These are phyloP conservation scores for Pyrenopolyporus hunteri DNA, from an alignment of 495 filamentous ascomycete species.

Conservation along the genomic window DNA sequence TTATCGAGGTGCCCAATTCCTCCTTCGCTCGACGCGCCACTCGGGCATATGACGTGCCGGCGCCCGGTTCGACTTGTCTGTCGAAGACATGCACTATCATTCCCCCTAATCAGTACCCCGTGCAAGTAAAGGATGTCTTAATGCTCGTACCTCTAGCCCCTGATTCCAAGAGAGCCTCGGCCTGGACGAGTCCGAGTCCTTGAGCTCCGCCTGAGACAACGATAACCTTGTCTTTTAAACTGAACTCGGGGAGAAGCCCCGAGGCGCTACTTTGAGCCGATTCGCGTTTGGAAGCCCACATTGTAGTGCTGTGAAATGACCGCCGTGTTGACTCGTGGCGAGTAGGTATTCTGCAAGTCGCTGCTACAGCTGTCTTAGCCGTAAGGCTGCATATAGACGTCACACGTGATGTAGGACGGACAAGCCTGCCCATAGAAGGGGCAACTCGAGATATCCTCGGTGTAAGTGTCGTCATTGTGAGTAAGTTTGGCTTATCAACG, in stretches of 20 bases:
- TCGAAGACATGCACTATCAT: constrained; percentile 63
- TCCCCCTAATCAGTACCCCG: constrained; percentile 6
- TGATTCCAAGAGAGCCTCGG: constrained; percentile 79
- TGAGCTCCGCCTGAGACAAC: constrained; percentile 79
- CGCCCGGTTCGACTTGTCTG: constrained; percentile 50
- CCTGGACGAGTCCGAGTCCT: constrained; percentile 79
- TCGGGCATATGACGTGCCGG: constrained; percentile 57
- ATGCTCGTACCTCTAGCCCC: constrained; percentile 63
- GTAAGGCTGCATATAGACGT: constrained; percentile 12
- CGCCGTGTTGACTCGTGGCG: constrained; percentile 14
- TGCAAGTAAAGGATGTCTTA: background rate
- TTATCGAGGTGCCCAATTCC: constrained; percentile 71
- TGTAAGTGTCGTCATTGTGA: constrained; percentile 35
- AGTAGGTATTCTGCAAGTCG: constrained; percentile 3
- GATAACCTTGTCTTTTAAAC: constrained; percentile 75
- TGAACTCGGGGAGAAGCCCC: constrained; percentile 73
- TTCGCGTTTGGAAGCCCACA: constrained; percentile 1
- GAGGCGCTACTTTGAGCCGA: background rate
- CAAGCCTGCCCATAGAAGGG: constrained; percentile 29
- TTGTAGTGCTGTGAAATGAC: constrained; percentile 16
- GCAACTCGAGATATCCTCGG: constrained; percentile 31
- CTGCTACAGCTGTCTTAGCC: constrained; percentile 8
- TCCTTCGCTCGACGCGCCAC: constrained; percentile 68
- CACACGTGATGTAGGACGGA: constrained; percentile 20
- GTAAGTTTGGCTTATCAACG: background rate